Percentiles rank a stretch among this genome's conserved stretches.
Evolutionary conservation across 495 filamentous ascomycete genomes (phyloP).

Genomic region (Apodospora peruviana): DNA sequence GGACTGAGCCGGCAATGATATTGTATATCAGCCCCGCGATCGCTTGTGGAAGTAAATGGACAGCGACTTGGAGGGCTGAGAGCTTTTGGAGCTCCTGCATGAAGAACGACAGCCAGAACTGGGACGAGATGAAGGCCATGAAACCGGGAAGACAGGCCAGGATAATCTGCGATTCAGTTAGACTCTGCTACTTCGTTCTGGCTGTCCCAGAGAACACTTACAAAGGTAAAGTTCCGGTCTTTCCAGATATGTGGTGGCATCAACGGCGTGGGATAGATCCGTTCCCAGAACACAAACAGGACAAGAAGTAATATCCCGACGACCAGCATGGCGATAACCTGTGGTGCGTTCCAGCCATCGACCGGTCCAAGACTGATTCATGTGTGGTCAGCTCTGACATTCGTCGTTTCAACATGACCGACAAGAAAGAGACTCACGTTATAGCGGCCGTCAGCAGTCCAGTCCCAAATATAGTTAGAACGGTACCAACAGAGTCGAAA

Average conservation of each 20-base stretch:
- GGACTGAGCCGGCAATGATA: slow-evolving; percentile 42
- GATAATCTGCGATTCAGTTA: slow-evolving; percentile 38
- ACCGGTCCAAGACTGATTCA: slow-evolving; percentile 30
- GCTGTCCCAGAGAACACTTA: slow-evolving; percentile 26
- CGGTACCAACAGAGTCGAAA: slow-evolving; percentile 59
- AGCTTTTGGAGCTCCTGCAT: slow-evolving; percentile 49
- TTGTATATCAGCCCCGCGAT: slow-evolving; percentile 47
- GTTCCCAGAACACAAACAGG: slow-evolving; percentile 59
- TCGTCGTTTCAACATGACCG: not conserved
- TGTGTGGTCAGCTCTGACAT: slow-evolving; percentile 12
- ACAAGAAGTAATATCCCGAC: slow-evolving; percentile 51
- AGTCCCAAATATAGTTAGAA: slow-evolving; percentile 57
- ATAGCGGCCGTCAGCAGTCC: slow-evolving; percentile 59
- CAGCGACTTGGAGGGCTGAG: slow-evolving; percentile 45
- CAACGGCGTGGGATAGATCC: slow-evolving; percentile 38
- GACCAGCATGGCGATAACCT: slow-evolving; percentile 57
- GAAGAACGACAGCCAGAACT: slow-evolving; percentile 53
- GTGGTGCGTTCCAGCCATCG: slow-evolving; percentile 56
- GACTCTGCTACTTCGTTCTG: not conserved
- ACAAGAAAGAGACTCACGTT: slow-evolving; percentile 42
- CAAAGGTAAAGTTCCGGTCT: slow-evolving; percentile 48
- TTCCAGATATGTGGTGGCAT: slow-evolving; percentile 54
- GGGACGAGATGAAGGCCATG: slow-evolving; percentile 42
- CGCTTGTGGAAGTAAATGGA: slow-evolving; percentile 52
- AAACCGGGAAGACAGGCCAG: slow-evolving; percentile 46